These are phyloP conservation scores for Penicillium fimorum DNA, from an alignment of 495 filamentous ascomycete genomes.

Conservation along the genomic window DNA sequence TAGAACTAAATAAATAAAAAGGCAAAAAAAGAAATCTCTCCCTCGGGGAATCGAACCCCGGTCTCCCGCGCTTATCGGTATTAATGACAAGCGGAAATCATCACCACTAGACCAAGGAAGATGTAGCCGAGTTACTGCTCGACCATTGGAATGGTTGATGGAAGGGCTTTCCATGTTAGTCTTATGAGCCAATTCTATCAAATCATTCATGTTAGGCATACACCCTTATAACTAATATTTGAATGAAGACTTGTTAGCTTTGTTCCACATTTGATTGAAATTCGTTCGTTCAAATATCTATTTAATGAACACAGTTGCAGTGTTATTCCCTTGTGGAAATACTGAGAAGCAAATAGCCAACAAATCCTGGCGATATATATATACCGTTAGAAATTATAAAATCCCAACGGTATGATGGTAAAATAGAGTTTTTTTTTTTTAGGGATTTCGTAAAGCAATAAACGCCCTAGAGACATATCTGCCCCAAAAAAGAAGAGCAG, in stretches of 20 bases:
- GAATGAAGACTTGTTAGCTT: no score
- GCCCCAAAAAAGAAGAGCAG: neutral
- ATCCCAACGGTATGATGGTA: neutral
- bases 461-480: neutral
- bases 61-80: constrained; percentile 48
- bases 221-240: neutral
- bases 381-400: neutral
- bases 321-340: neutral
- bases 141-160: constrained; percentile 27
- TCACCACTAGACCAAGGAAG: constrained; percentile 52
- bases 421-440: accelerated
- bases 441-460: no score
- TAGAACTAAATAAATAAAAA: neutral
- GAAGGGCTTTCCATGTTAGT: neutral
- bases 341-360: accelerated
- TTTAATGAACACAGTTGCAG: neutral
- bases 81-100: constrained; percentile 56
- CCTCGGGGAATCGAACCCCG: constrained; percentile 55
- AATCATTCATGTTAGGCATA: neutral
- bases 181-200: neutral
- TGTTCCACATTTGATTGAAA: neutral
- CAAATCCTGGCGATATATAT: neutral
- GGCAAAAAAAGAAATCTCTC: constrained; percentile 37
- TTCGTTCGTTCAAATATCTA: neutral
- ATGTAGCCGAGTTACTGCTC: constrained; percentile 31